These are phyloP conservation scores for Mediolabrus comicus DNA, from an alignment of 108 stramenopile species.

Conservation along the genomic window DNA sequence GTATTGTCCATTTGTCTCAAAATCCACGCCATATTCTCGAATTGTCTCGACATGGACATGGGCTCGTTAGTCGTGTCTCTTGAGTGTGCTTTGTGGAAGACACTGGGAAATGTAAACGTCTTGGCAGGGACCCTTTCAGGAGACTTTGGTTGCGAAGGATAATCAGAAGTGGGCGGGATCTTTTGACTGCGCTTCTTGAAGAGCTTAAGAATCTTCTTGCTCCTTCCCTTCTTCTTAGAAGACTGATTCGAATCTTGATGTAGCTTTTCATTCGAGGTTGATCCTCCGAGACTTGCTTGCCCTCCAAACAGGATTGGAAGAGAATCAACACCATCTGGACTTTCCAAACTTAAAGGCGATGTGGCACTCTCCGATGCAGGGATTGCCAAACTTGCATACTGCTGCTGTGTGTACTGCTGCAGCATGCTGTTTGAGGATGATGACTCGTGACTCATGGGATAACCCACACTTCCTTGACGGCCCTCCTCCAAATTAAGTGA, in stretches of 20 bases:
- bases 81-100: slow-evolving; percentile 20
- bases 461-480: slow-evolving; percentile 23
- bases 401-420: slow-evolving; percentile 2
- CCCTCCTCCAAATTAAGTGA: slow-evolving; percentile 10
- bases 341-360: slow-evolving; percentile 5
- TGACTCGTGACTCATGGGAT: slow-evolving; percentile 37
- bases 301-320: not conserved
- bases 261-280: slow-evolving; percentile 9
- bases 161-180: slow-evolving; percentile 8
- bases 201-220: slow-evolving; percentile 26
- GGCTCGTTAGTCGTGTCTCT: not conserved
- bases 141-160: not conserved
- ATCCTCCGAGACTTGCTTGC: slow-evolving; percentile 4
- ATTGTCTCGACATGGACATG: slow-evolving; percentile 28
- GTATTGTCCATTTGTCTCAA: slow-evolving; percentile 64
- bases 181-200: slow-evolving; percentile 16
- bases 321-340: slow-evolving; percentile 1
- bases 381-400: slow-evolving; percentile 12
- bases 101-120: slow-evolving; percentile 32
- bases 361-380: slow-evolving; percentile 21
- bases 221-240: slow-evolving; percentile 24
- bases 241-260: slow-evolving; percentile 4
- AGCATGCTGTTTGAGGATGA: slow-evolving; percentile 17
- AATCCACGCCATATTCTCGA: slow-evolving; percentile 67
- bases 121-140: not conserved